These are phyloP conservation scores for Populus nigra DNA, from an alignment of 345 rosid species.

Conservation along the genomic window DNA sequence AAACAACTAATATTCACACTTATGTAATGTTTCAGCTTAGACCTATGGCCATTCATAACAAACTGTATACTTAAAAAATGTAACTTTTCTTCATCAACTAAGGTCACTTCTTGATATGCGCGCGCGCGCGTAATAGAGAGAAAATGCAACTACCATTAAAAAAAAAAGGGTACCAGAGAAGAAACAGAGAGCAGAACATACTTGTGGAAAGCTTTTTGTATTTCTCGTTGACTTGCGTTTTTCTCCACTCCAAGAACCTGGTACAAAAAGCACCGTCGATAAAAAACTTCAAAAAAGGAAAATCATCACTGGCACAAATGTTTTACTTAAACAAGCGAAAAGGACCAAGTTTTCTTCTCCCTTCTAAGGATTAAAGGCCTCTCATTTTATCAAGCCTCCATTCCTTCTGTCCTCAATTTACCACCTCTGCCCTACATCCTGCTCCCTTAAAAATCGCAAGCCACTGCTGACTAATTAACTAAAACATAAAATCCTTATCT, in stretches of 20 bases:
- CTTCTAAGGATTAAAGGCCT: too few species aligned
- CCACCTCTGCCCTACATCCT: too few species aligned
- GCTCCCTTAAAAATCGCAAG: too few species aligned
- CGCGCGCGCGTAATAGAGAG: not conserved
- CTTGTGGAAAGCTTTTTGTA: constrained; percentile 99
- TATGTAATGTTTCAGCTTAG: too few species aligned
- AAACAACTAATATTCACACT: too few species aligned
- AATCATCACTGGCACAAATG: too few species aligned
- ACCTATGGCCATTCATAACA: not conserved
- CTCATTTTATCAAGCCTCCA: too few species aligned
- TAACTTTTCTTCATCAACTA: not conserved
- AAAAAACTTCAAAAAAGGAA: not conserved
- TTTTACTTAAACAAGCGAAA: too few species aligned
- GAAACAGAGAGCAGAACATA: constrained; percentile 25
- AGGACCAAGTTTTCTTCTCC: too few species aligned
- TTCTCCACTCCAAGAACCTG: constrained; percentile 91
- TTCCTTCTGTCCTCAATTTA: too few species aligned
- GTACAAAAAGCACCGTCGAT: not conserved
- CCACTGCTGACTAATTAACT: too few species aligned
- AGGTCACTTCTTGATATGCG: not conserved
- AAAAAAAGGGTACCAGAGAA: not conserved
- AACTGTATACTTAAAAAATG: not conserved
- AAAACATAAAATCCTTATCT: too few species aligned
- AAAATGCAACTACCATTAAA: not conserved
- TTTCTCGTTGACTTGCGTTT: constrained; percentile 81